These are phyloP conservation scores for Rhizopogon salebrosus DNA, from an alignment of 768 basidiomycete species.

Conservation along the genomic window DNA sequence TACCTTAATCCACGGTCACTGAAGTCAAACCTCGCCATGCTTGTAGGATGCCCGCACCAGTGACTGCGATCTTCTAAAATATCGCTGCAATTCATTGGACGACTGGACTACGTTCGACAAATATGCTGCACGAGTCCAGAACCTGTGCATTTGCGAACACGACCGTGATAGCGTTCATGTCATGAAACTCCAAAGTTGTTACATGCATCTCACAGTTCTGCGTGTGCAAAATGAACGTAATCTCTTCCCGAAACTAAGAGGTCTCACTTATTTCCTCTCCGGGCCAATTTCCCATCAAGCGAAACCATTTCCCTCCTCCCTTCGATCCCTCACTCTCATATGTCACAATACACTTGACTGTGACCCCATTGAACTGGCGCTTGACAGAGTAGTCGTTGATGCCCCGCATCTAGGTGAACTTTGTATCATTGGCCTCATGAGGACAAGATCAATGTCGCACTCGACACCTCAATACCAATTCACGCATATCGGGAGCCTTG, in stretches of 20 bases:
- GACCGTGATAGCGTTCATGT: neutral
- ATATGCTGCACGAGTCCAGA: slow-evolving; percentile 3
- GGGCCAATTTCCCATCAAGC: neutral
- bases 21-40: neutral
- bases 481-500: neutral
- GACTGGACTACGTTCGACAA: slow-evolving; percentile 3
- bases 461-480: neutral
- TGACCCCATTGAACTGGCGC: neutral
- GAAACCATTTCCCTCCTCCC: slow-evolving; percentile 3
- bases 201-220: neutral
- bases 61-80: neutral
- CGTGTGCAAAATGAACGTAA: neutral
- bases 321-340: slow-evolving; percentile 3
- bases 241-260: slow-evolving; percentile 2
- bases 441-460: neutral
- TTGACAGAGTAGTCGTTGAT: neutral
- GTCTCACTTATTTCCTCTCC: neutral
- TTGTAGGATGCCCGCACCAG: neutral
- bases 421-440: neutral
- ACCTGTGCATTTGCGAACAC: neutral
- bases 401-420: neutral
- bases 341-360: neutral
- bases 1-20: too few species aligned
- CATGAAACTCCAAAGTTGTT: neutral
- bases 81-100: neutral